A percentile compares a stretch with the other conserved stretches of the same genome.
phyloP scores from a whole-genome alignment of 2,329 filamentous ascomycete species.

The Sarocladiaceae sp. region DNA sequence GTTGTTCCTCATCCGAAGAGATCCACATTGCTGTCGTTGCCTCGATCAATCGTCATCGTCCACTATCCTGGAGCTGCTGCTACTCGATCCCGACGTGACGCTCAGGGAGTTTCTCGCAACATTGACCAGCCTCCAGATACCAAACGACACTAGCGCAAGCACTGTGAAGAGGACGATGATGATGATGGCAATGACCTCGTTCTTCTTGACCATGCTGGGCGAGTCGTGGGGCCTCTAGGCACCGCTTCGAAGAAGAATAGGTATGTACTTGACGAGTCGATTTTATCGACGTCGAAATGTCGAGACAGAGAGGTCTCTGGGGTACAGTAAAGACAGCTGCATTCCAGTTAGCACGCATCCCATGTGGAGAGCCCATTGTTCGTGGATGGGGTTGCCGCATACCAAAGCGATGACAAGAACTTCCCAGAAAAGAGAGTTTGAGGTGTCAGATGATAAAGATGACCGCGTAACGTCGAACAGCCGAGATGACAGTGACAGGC shows the following conservation, averaged over 20 bases:
- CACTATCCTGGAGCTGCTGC: conserved; percentile 9
- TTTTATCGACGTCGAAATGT: too few relatives aligned
- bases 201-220: conserved; percentile 51
- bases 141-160: conserved; percentile 54
- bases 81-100: conserved; percentile 27
- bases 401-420: background rate
- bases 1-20: too few relatives aligned
- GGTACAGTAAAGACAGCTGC: too few relatives aligned
- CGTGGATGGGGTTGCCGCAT: background rate
- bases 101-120: conserved; percentile 39
- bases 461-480: conserved; percentile 9
- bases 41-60: conserved; percentile 8
- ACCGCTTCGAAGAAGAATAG: too few relatives aligned
- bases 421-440: too few relatives aligned
- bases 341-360: background rate
- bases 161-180: conserved; percentile 61
- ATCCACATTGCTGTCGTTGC: too few relatives aligned
- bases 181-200: conserved; percentile 63
- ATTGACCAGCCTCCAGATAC: conserved; percentile 56
- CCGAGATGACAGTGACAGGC: background rate
- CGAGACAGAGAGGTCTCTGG: too few relatives aligned
- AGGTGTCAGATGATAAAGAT: background rate
- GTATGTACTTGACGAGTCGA: too few relatives aligned
- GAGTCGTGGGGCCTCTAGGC: conserved; percentile 14
- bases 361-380: background rate